These are phyloP conservation scores for Trichosporon sp. DNA, from an alignment of 1,284 basidiomycete genomes.

Conservation along the genomic window DNA sequence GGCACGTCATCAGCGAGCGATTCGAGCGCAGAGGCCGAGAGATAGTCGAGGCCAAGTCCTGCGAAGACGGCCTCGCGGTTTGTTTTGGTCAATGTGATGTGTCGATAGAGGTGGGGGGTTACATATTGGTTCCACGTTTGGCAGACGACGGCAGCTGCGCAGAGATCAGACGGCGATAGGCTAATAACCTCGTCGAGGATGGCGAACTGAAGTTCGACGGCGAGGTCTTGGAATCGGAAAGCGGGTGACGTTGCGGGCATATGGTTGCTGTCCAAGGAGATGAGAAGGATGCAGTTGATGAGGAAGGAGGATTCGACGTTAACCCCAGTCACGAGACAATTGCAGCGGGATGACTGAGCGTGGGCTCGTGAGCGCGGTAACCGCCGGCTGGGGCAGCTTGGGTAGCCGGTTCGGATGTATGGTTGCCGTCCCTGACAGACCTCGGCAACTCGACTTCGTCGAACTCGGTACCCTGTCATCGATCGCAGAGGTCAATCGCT, in stretches of 20 bases:
- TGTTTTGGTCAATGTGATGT: conserved; percentile 18
- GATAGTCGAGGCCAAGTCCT: conserved; percentile 30
- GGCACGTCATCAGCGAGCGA: conserved; percentile 21
- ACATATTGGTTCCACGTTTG: conserved; percentile 24
- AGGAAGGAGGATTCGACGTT: neutral
- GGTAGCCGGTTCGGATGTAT: conserved; percentile 18
- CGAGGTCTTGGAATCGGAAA: conserved; percentile 24
- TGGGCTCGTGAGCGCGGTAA: neutral
- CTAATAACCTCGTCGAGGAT: conserved; percentile 23
- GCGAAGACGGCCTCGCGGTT: conserved; percentile 24
- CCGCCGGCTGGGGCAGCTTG: conserved; percentile 4
- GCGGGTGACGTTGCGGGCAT: neutral
- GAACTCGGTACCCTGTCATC: conserved; percentile 2
- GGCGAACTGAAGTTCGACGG: conserved; percentile 23
- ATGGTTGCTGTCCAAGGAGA: neutral
- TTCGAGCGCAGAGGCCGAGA: conserved; percentile 28
- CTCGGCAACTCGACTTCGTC: conserved; percentile 4
- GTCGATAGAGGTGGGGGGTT: conserved; percentile 24
- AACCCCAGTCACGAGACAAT: conserved; percentile 2
- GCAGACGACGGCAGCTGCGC: conserved; percentile 19
- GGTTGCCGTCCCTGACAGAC: conserved; percentile 12
- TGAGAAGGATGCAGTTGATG: neutral
- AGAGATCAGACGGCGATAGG: conserved; percentile 20
- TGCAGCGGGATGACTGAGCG: conserved; percentile 3
- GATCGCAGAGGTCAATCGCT: conserved; percentile 8